Conservation (phyloP, 225 moss, liverwort and hornwort species). For the Ulota crispa region DNA sequence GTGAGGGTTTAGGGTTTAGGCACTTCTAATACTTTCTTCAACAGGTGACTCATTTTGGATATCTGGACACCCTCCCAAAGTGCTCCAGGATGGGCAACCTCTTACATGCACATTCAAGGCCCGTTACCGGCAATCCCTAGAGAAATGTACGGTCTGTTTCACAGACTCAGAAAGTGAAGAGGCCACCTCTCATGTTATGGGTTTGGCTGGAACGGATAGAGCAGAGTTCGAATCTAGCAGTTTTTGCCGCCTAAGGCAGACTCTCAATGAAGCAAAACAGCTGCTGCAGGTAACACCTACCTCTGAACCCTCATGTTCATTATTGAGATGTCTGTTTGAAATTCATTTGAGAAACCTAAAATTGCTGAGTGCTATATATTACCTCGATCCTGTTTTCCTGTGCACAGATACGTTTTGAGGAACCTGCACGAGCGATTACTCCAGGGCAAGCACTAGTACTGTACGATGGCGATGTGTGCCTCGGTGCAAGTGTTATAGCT, state of each 20-base stretch:
- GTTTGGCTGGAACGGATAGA: conserved; percentile 41
- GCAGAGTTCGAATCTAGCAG: conserved; percentile 64
- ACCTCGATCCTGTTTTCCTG: conserved; percentile 8
- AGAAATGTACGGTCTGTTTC: conserved; percentile 70
- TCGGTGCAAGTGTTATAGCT: conserved; percentile 72
- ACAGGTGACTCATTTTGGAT: conserved; percentile 87
- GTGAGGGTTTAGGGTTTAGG: neutral
- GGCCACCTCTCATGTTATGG: conserved; percentile 51
- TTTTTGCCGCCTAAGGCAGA: conserved; percentile 52
- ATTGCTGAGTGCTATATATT: neutral
- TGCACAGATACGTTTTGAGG: conserved; percentile 68
- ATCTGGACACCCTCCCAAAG: conserved; percentile 58
- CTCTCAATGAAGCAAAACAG: conserved; percentile 29
- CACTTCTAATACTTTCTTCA: conserved; percentile 7
- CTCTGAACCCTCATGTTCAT: neutral
- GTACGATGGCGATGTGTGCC: conserved; percentile 86
- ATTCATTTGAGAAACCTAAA: neutral
- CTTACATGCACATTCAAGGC: conserved; percentile 79
- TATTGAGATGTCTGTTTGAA: neutral
- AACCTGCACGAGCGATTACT: conserved; percentile 83
- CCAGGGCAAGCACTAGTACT: conserved; percentile 92
- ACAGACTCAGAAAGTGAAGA: conserved; percentile 43
- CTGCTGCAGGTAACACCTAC: conserved; percentile 59
- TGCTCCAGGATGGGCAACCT: conserved; percentile 62
- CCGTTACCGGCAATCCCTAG: conserved; percentile 72